Evolutionary conservation across 2,329 filamentous ascomycete species (phyloP).

Genomic region (Cladophialophora chaetospira): DNA sequence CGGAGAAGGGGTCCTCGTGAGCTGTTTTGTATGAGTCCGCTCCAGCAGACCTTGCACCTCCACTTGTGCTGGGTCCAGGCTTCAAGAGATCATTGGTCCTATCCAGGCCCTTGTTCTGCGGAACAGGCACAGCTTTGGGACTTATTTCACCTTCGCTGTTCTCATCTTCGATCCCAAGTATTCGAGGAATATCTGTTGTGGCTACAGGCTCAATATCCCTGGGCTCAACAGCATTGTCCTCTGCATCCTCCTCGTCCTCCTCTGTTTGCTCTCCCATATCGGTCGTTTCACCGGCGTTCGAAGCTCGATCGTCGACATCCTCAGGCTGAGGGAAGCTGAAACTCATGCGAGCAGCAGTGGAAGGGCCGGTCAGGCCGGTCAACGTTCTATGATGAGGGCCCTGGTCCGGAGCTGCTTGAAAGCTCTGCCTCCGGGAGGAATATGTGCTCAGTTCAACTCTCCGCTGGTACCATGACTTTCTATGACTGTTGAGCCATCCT

Average conservation of each 20-base stretch:
- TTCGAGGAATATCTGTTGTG: conserved; percentile 22
- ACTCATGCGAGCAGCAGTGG: conserved; percentile 33
- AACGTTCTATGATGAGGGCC: conserved; percentile 44
- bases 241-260: conserved; percentile 20
- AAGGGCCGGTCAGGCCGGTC: conserved; percentile 36
- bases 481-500: conserved; percentile 64
- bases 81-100: conserved; percentile 2
- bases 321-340: conserved; percentile 41
- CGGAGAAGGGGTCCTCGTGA: conserved; percentile 8
- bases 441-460: conserved; percentile 49
- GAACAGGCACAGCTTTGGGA: conserved; percentile 18
- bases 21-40: conserved; percentile 20
- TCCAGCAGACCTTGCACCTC: conserved; percentile 7
- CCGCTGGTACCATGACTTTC: conserved; percentile 63
- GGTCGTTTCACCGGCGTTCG: conserved; percentile 8
- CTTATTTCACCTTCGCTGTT: conserved; percentile 1
- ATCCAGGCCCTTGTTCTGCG: conserved; percentile 18
- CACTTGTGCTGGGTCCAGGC: background rate
- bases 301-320: conserved; percentile 35
- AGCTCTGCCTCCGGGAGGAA: conserved; percentile 53
- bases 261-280: conserved; percentile 19
- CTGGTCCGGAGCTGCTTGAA: conserved; percentile 51
- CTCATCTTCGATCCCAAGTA: conserved; percentile 15
- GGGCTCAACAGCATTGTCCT: conserved; percentile 16
- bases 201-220: conserved; percentile 30